A percentile compares a stretch with the other conserved stretches of the same genome.
Conservation (phyloP, 148 eudicot genomes). For the Fagopyrum homotropicum region DNA sequence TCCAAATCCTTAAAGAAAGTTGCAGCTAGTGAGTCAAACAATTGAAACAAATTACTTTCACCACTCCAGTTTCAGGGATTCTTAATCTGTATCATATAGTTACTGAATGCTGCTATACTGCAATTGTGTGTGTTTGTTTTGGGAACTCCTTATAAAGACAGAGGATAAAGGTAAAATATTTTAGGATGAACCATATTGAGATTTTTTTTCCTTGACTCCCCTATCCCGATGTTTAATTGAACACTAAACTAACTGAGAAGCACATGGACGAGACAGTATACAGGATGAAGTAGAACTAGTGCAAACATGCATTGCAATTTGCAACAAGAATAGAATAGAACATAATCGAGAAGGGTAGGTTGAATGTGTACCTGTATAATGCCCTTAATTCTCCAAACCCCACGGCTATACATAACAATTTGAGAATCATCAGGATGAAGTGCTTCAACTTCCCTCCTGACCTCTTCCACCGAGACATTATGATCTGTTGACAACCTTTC, state of each 20-base stretch:
- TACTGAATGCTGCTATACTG: too few relatives aligned
- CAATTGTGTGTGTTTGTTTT: too few relatives aligned
- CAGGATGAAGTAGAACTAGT: background rate
- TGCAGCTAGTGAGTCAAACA: too few relatives aligned
- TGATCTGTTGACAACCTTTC: constrained; percentile 54
- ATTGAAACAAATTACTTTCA: too few relatives aligned
- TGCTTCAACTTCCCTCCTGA: constrained; percentile 50
- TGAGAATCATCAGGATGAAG: constrained; percentile 56
- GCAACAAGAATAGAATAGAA: background rate
- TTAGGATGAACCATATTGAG: background rate
- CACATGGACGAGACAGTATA: background rate
- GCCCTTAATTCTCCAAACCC: constrained; percentile 67
- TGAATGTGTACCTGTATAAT: constrained; percentile 45
- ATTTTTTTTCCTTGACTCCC: background rate
- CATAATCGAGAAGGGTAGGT: background rate
- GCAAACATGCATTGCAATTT: background rate
- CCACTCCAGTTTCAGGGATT: too few relatives aligned
- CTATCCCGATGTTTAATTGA: background rate
- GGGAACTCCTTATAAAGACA: background rate
- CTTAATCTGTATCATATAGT: too few relatives aligned
- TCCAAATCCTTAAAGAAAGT: background rate
- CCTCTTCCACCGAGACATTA: constrained; percentile 46
- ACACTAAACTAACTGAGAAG: background rate
- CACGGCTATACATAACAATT: constrained; percentile 38
- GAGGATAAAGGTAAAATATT: background rate